Evolutionary conservation across 2,329 filamentous ascomycete species (phyloP).

Genomic region (Didymella exigua): DNA sequence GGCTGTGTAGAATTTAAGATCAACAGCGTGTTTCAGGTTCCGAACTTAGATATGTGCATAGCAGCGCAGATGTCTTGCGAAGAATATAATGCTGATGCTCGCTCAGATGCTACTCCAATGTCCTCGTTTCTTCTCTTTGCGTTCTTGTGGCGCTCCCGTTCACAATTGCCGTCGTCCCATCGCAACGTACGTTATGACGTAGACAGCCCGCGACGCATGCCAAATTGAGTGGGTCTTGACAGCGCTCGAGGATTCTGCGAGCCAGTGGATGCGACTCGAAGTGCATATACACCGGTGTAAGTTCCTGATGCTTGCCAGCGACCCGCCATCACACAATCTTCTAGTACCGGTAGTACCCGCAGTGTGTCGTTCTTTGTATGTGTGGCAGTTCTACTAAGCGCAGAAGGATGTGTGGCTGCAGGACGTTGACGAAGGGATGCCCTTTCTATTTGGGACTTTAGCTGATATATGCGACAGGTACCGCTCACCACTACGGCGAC

Average conservation of each 20-base stretch:
- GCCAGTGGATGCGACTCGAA: neutral
- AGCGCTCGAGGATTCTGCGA: neutral
- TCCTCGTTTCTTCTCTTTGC: neutral
- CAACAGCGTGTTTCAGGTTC: constrained; percentile 10
- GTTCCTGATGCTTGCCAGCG: neutral
- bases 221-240: neutral
- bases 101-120: neutral
- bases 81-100: constrained; percentile 9
- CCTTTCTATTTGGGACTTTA: constrained; percentile 2
- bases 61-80: neutral
- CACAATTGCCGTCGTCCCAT: neutral
- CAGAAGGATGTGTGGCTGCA: constrained; percentile 1
- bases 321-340: neutral
- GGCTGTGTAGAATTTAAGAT: neutral
- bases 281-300: neutral
- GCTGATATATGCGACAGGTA: constrained; percentile 1
- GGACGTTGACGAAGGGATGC: neutral
- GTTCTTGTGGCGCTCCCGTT: neutral
- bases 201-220: neutral
- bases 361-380: neutral
- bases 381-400: neutral
- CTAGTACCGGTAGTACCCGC: neutral
- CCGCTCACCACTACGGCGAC: no score
- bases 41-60: neutral
- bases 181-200: neutral